Base-by-base conservation (phyloP, 805 yeast genomes). In the Suhomyces tanzawaensis region DNA sequence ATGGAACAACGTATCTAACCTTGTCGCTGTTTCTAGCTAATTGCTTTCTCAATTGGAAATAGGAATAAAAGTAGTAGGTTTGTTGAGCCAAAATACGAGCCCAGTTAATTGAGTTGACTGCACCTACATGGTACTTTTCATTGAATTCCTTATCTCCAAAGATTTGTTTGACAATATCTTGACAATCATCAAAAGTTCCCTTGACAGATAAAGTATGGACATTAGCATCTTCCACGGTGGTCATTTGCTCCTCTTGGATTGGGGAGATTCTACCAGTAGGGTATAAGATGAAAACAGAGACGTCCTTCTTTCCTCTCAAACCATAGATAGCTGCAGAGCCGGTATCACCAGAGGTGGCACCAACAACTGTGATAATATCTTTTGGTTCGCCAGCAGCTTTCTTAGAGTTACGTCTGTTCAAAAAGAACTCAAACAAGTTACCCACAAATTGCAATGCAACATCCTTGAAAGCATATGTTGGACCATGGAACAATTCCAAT, bases 301-400 rank as follows among this genome's bases (percentile, higher is more conserved):
- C 96, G 62, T 93, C 98, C 66, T 89, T 85, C 69, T 93, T 93
- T 62, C 95, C 95, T 69, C 99, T 79, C 50, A 93, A 76, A 38
- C 99, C 99, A 66, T 93, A 93, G 51, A 93, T 93, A 46, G 99
- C 99, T 38, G 99, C 99, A 37, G 96, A 85, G 43, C 99, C 99
- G 32, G 99, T 93, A 57, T 93, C 99, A 58, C 99, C 99, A 32
- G 95, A 85, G 19, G 99, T 93, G 30, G 99, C 99, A 57, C 99
- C 99, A 41, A 93, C 96, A 48, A 93, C 98, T 26, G 99, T 93
- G 55, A 93, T 73, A 42, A 78, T 77, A 51, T 88, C 93, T 60
- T 91, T 76, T 49, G 76, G 73, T 42, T 74, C 75, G 38, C 70
- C 71, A 17, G 61, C 68, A n/a, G 54, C 45, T 46, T 75, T 72